A percentile compares a stretch with the other conserved stretches of the same genome.
Conservation (phyloP, 208 protist species). For the Acanthamoeba sp. region DNA sequence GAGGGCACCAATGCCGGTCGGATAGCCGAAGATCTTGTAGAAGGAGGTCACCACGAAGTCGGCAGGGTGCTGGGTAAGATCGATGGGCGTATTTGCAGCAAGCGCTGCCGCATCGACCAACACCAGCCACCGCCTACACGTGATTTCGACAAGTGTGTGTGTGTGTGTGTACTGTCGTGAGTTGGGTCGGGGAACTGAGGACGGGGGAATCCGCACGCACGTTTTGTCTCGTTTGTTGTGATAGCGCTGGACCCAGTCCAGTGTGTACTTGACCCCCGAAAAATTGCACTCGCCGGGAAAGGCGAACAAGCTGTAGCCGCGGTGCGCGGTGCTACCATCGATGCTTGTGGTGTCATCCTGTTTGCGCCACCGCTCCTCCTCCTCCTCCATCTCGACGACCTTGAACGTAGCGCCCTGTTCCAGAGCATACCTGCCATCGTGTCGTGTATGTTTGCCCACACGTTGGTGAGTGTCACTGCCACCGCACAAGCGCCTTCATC, state of each 20-base stretch:
- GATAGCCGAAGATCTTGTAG: slow-evolving; percentile 93
- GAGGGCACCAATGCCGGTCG: slow-evolving; percentile 90
- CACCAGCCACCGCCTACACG: too few species aligned
- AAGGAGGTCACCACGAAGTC: slow-evolving; percentile 91
- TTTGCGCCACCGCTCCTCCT: not conserved
- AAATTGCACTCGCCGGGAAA: slow-evolving; percentile 91
- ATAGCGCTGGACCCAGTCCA: slow-evolving; percentile 80
- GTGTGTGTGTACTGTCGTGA: too few species aligned
- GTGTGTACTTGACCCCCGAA: slow-evolving; percentile 85
- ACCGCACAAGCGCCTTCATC: not conserved
- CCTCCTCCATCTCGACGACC: not conserved
- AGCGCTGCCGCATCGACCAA: slow-evolving; percentile 90
- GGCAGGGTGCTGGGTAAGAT: slow-evolving; percentile 83
- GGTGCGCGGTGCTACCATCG: not conserved
- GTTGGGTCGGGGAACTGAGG: not conserved
- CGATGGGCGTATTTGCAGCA: slow-evolving; percentile 81
- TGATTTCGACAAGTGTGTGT: too few species aligned
- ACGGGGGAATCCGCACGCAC: not conserved
- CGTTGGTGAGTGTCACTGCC: not conserved
- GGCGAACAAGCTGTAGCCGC: slow-evolving; percentile 85
- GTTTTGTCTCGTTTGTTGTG: not conserved
- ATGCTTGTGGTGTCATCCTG: not conserved
- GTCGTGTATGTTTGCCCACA: not conserved
- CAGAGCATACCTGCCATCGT: slow-evolving; percentile 25
- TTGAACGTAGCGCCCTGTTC: slow-evolving; percentile 31